These are phyloP conservation scores for Syzygium aqueum DNA, from an alignment of 345 rosid genomes.

Conservation along the genomic window DNA sequence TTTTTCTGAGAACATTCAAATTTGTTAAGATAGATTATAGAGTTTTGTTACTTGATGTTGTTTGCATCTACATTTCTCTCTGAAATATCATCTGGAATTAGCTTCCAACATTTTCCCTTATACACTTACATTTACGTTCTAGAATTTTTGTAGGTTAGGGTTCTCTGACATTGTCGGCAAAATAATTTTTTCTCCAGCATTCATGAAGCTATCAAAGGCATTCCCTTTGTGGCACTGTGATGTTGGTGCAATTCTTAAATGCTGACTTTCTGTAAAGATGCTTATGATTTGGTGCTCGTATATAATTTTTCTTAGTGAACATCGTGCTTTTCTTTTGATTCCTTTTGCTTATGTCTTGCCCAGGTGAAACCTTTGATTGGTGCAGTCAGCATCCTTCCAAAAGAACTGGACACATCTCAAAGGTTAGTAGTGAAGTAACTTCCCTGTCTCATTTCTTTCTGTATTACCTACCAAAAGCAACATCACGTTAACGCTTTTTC, in stretches of 20 bases:
- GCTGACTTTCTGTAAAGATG: not conserved
- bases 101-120: not conserved
- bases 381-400: slow-evolving; percentile 10
- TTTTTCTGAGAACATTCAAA: not conserved
- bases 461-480: not conserved
- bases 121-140: not conserved
- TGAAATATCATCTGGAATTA: not conserved
- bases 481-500: not conserved
- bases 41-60: not conserved
- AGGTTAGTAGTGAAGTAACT: slow-evolving; percentile 17
- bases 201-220: not conserved
- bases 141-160: not conserved
- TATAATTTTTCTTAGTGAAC: not conserved
- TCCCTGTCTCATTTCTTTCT: not conserved
- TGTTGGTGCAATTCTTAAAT: not conserved
- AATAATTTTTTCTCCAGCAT: not conserved
- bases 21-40: not conserved
- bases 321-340: not conserved
- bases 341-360: slow-evolving; percentile 4
- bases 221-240: not conserved
- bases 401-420: slow-evolving; percentile 14
- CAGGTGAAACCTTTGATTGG: slow-evolving; percentile 22
- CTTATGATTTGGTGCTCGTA: not conserved
- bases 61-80: not conserved
- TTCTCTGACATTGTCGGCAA: not conserved